Percentiles rank a stretch among this genome's conserved stretches.
phyloP scores from a whole-genome alignment of 768 basidiomycete species.

The Porphyrellus cyaneotinctus region DNA sequence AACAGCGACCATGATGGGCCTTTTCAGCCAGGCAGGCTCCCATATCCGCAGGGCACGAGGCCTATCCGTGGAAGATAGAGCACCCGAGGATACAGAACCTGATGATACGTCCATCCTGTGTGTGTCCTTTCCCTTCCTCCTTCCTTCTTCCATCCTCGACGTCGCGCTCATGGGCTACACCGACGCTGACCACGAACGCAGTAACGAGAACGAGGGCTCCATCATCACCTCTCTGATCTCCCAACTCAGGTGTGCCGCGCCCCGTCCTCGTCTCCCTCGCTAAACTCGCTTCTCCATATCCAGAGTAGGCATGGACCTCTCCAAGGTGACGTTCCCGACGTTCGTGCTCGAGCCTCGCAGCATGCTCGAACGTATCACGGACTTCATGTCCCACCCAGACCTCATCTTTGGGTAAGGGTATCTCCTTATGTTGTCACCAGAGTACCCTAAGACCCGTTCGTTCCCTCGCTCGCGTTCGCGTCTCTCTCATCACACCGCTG shows the following conservation, averaged over 20 bases:
- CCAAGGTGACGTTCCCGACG: slow-evolving; percentile 87
- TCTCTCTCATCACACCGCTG: neutral
- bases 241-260: slow-evolving; percentile 65
- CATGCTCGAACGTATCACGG: slow-evolving; percentile 97
- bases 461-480: neutral
- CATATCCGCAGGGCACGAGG: slow-evolving; percentile 68
- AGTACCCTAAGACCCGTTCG: slow-evolving; percentile 20
- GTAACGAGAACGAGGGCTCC: slow-evolving; percentile 92
- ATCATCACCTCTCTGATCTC: slow-evolving; percentile 84
- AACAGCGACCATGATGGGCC: slow-evolving; percentile 62
- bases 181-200: slow-evolving; percentile 39
- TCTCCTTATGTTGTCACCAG: slow-evolving; percentile 13
- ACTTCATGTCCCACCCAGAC: slow-evolving; percentile 99
- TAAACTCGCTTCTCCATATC: slow-evolving; percentile 8
- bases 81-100: slow-evolving; percentile 78
- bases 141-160: slow-evolving; percentile 21
- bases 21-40: slow-evolving; percentile 67
- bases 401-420: slow-evolving; percentile 84
- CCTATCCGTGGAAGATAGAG: slow-evolving; percentile 59
- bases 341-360: slow-evolving; percentile 97
- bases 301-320: slow-evolving; percentile 96
- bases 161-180: slow-evolving; percentile 27
- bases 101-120: slow-evolving; percentile 91
- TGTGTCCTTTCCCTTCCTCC: slow-evolving; percentile 41
- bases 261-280: neutral